Evolutionary conservation across 352 stramenopile species (phyloP), one percentile per base, ranked within the genome.

Genomic region (Globisporangium middletonii): DNA sequence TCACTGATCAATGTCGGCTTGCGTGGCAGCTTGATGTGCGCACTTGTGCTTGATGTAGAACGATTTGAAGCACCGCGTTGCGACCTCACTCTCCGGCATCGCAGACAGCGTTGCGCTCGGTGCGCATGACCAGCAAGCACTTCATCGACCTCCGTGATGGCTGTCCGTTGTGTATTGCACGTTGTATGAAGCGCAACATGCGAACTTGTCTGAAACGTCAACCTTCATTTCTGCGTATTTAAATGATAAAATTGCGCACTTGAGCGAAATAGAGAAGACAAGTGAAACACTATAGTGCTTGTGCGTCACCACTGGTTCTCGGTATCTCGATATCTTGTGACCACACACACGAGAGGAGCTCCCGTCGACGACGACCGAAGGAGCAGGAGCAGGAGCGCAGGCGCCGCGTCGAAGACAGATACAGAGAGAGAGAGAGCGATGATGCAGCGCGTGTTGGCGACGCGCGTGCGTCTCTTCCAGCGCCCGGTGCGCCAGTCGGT

Each of bases 381-480:
- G 12, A 42, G 9, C 18, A 48, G 43, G 18, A 38, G 33, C 33
- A 45, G 41, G 4, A 45, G 41, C 41, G 38, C 4, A 6, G 8
- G 12, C 38, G 12, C 13, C 4, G 16, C 9, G 12, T 18, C 38
- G 6, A 4, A 38, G 33, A 19, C 11, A 45, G 15, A 19, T 5
- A 45, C 9, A 16, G 13, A n/a, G 18, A 19, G 13, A n/a, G 5
- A 18, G 41, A 45, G n/a, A 48, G 16, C 43, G 23, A 70, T 15
- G 8, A 81, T 85, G 72, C 72, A 83, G 69, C 72, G 75, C 45
- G 55, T 75, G 60, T 62, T 81, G 57, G 62, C 64, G 44, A 70
- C 69, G 73, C 79, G 77, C 45, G 54, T 88, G 69, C 71, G 79
- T 48, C 57, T 85, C 66, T 61, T 88, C 50, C 76, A 85, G 71